phyloP scores from a whole-genome alignment of 305 asterid species.

The Solanum chacoense region DNA sequence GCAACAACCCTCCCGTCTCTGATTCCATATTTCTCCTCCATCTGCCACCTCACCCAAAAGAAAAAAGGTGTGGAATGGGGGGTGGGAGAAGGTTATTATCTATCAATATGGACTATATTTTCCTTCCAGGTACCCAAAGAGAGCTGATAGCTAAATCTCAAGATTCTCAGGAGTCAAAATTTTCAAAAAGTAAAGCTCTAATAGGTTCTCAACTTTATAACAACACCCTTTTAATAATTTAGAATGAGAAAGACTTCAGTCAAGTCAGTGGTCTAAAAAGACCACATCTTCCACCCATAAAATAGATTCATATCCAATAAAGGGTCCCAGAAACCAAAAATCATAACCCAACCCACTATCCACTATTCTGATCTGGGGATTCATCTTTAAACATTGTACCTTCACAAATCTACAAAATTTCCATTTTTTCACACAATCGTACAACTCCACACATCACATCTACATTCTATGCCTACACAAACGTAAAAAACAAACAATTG shows the following conservation, averaged over 20 bases:
- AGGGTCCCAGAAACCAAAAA: neutral
- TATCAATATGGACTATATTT: neutral
- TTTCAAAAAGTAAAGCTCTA: neutral
- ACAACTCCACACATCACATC: neutral
- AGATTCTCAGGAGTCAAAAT: neutral
- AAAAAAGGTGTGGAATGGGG: neutral
- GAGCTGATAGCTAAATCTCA: neutral
- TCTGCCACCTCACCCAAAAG: neutral
- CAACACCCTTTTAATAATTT: neutral
- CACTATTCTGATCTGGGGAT: neutral
- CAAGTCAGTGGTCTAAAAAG: neutral
- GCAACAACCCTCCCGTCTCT: neutral
- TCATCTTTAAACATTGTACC: neutral
- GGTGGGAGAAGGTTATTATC: neutral
- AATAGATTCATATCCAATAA: neutral
- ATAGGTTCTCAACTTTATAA: neutral
- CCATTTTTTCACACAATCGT: neutral
- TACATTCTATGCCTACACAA: neutral
- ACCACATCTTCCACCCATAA: neutral
- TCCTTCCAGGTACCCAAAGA: neutral
- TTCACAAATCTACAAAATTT: neutral
- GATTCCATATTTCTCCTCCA: neutral
- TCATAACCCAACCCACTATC: neutral
- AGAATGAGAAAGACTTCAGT: neutral
- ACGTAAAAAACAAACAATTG: neutral